These are phyloP conservation scores for Elaphomyces granulatus DNA, from an alignment of 495 filamentous ascomycete species.

Conservation along the genomic window DNA sequence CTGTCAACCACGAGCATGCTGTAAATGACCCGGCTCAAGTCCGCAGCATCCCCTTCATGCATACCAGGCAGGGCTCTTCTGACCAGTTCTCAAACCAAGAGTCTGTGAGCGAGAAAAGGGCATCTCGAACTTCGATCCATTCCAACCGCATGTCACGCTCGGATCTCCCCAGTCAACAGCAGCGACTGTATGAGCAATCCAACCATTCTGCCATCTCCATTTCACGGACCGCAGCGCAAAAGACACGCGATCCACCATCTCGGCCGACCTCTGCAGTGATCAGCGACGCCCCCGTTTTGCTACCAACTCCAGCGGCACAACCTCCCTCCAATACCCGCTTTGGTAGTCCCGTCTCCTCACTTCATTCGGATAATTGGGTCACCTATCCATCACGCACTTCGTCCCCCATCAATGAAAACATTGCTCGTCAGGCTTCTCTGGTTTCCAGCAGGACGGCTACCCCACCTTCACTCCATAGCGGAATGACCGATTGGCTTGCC, in stretches of 20 bases:
- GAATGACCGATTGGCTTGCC: conserved; percentile 26
- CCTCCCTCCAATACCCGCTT: conserved; percentile 18
- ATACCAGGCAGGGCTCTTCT: conserved; percentile 49
- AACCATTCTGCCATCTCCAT: conserved; percentile 17
- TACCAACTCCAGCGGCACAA: conserved; percentile 9
- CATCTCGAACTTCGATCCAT: conserved; percentile 12
- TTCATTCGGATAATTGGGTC: conserved; percentile 44
- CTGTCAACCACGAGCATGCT: conserved; percentile 33
- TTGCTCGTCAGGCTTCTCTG: conserved; percentile 26
- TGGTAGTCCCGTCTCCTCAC: conserved; percentile 23
- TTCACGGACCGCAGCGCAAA: conserved; percentile 13
- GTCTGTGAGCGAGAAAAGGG: conserved; percentile 11
- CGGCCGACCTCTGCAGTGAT: conserved; percentile 13
- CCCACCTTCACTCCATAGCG: conserved; percentile 22
- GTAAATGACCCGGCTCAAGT: conserved; percentile 40
- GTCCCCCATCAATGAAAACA: conserved; percentile 30
- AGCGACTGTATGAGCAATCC: conserved; percentile 14
- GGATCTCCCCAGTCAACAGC: conserved; percentile 26
- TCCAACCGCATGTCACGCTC: conserved; percentile 16
- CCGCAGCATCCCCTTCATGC: conserved; percentile 58
- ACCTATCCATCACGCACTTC: conserved; percentile 42
- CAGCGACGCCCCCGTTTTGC: conserved; percentile 19
- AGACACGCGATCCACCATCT: conserved; percentile 12
- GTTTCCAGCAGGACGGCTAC: conserved; percentile 30
- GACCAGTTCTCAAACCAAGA: conserved; percentile 22